Evolutionary conservation across 176 grass and related monocot genomes (phyloP).

Genomic region (Oryza australiensis): DNA sequence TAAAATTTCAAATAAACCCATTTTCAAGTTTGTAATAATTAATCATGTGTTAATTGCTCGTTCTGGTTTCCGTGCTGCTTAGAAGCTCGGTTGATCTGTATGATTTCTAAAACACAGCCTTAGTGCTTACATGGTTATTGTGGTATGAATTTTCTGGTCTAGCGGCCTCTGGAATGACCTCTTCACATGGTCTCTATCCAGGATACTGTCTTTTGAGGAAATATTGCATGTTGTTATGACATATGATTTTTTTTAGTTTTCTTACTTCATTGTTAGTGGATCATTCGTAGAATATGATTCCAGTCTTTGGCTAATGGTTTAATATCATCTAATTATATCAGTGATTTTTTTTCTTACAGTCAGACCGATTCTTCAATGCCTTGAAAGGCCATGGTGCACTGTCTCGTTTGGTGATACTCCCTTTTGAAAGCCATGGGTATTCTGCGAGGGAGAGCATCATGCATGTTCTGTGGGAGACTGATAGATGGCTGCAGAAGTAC

Average conservation of each 20-base stretch:
- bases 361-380: constrained; percentile 98
- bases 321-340: constrained; percentile 7
- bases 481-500: constrained; percentile 91
- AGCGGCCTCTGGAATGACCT: neutral
- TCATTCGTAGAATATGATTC: neutral
- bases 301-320: constrained; percentile 12
- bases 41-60: too few relatives aligned
- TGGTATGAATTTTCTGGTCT: neutral
- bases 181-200: neutral
- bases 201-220: constrained; percentile 6
- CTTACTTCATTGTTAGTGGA: constrained; percentile 4
- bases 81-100: too few relatives aligned
- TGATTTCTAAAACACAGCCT: too few relatives aligned
- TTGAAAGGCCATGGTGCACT: constrained; percentile 94
- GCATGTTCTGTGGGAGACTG: constrained; percentile 98
- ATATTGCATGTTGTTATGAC: constrained; percentile 10
- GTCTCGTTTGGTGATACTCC: constrained; percentile 94
- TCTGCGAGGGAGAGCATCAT: constrained; percentile 97
- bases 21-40: too few relatives aligned
- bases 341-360: constrained; percentile 55
- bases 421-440: constrained; percentile 95
- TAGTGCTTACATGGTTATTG: neutral
- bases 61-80: too few relatives aligned
- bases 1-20: too few relatives aligned
- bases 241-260: neutral